Base-by-base conservation (phyloP, 352 stramenopile species). In the Globisporangium carolinianum region DNA sequence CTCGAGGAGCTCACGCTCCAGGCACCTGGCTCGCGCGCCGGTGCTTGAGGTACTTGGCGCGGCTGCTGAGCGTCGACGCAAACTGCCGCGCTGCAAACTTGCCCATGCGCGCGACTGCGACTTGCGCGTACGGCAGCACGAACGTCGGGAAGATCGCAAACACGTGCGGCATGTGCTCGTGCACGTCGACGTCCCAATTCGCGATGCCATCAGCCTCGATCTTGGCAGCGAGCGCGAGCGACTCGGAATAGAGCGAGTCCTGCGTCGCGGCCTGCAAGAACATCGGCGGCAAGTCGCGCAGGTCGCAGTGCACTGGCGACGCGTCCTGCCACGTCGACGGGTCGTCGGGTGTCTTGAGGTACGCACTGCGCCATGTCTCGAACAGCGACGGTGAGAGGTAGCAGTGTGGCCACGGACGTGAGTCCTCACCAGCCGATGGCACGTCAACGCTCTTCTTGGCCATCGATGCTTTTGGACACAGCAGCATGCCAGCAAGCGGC, bases 111-210 rank as follows among this genome's bases (percentile, higher is more conserved):
- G 11, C 18, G 49, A 83, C 59, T 5, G 65, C 73, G 15, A 72
- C 49, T 18, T 60, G 39, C 6, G 67, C 62, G 53, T 78, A 73
- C 14, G 73, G 73, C 47, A 83, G 55, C 35, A 86, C 51, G 10
- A 60, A 68, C 3, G 53, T 56, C 47, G 76, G 71, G 9, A 83
- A 68, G 9, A 75, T 58, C 3, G 64, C 32, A 59, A 82, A 83
- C 0, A 74, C 63, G 53, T 83, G 76, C 9, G 67, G 61, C 43
- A 86, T 42, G 37, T 68, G 51, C 7, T 71, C 53, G 15, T 79
- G 71, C 9, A 76, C 59, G 50, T 82, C 68, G 6, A 86, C 18
- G 48, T 75, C 68, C 73, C 73, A 83, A 53, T 77, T 65, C 3
- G 47, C 60, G 10, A 69, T 61, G 5, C 70, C 72, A 48, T 84